Percentiles rank a stretch among this genome's conserved stretches.
Evolutionary conservation across 2,329 filamentous ascomycete species (phyloP).

Genomic region (Alternaria conjuncta): DNA sequence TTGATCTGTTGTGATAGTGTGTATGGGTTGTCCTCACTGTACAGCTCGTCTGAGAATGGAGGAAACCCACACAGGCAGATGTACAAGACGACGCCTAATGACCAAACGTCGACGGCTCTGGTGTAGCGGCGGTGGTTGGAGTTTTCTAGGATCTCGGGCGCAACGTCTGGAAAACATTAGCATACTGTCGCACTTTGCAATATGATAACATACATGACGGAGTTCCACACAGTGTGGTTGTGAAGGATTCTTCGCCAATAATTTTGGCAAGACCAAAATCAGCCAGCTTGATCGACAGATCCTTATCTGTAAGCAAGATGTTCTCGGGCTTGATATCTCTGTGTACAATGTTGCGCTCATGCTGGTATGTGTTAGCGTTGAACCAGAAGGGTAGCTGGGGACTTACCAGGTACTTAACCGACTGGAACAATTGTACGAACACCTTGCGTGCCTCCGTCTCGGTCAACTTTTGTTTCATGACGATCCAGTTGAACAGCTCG

Average conservation of each 20-base stretch:
- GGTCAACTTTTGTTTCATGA: constrained; percentile 85
- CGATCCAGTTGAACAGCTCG: constrained; percentile 94
- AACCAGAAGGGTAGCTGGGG: neutral
- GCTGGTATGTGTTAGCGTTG: constrained; percentile 61
- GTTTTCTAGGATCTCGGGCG: constrained; percentile 90
- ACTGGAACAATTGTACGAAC: constrained; percentile 90
- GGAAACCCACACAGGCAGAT: constrained; percentile 97
- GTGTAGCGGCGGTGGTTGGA: constrained; percentile 86
- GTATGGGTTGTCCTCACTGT: constrained; percentile 80
- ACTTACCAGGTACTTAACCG: constrained; percentile 90
- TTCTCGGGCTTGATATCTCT: constrained; percentile 98
- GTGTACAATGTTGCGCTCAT: constrained; percentile 96
- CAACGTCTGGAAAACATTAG: constrained; percentile 68
- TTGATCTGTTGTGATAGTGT: constrained; percentile 89
- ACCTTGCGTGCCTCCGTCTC: constrained; percentile 86
- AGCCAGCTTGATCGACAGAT: constrained; percentile 86
- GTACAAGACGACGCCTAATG: constrained; percentile 94
- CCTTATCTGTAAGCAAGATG: constrained; percentile 84
- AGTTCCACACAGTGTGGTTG: constrained; percentile 93
- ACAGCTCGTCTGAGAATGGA: constrained; percentile 94
- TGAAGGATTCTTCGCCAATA: constrained; percentile 97
- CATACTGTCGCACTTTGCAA: neutral
- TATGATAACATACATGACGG: constrained; percentile 68
- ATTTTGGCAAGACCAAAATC: constrained; percentile 98
- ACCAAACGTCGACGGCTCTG: constrained; percentile 95